phyloP scores from a whole-genome alignment of 1,139 yeast species.

The Torulaspora globosa region DNA sequence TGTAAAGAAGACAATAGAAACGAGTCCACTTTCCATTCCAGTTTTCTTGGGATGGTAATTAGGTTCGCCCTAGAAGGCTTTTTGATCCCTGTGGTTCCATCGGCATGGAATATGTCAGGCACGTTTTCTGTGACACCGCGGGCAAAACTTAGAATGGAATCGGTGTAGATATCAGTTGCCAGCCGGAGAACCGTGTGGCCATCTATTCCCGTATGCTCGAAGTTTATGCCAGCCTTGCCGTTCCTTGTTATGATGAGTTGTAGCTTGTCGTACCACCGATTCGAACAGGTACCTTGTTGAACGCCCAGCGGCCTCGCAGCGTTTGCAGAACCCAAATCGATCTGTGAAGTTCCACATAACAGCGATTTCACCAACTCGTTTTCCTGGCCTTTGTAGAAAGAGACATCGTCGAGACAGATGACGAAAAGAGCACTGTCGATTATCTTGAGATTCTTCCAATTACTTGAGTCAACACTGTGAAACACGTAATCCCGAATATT shows the following conservation, averaged over 20 bases:
- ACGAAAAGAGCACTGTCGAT: constrained; percentile 79
- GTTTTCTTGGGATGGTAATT: constrained; percentile 72
- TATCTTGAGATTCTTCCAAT: constrained; percentile 66
- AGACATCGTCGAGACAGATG: constrained; percentile 75
- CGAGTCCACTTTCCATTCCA: constrained; percentile 81
- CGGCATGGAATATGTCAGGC: constrained; percentile 49
- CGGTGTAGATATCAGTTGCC: constrained; percentile 88
- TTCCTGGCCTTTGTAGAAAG: constrained; percentile 50
- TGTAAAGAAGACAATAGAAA: constrained; percentile 76
- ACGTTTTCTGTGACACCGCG: constrained; percentile 75
- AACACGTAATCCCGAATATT: constrained; percentile 54
- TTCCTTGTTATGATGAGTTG: constrained; percentile 86
- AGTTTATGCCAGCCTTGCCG: constrained; percentile 90
- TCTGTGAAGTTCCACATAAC: constrained; percentile 77
- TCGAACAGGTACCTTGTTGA: constrained; percentile 90
- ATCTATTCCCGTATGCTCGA: constrained; percentile 94
- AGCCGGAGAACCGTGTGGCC: constrained; percentile 89
- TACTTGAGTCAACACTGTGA: constrained; percentile 43
- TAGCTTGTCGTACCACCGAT: constrained; percentile 90
- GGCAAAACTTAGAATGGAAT: constrained; percentile 82
- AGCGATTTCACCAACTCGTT: constrained; percentile 73
- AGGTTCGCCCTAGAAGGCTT: constrained; percentile 32
- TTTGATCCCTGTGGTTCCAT: constrained; percentile 9
- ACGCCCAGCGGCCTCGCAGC: constrained; percentile 53
- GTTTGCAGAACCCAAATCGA: constrained; percentile 20